Evolutionary conservation across 257 asterid species (phyloP).

Genomic region (Knoxia roxburghii): DNA sequence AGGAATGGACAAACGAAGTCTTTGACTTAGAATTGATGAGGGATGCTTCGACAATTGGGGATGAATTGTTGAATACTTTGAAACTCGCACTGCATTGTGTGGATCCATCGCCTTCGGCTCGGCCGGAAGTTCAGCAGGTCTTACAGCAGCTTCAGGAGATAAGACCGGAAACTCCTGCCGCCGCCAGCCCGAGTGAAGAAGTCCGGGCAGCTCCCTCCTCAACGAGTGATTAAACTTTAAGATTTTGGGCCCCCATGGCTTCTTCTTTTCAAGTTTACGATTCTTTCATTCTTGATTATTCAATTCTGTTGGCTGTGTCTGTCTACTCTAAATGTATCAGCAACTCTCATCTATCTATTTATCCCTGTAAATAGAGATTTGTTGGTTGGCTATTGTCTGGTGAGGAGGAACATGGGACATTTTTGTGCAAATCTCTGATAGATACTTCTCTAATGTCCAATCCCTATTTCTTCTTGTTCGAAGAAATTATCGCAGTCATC

Average conservation of each 20-base stretch:
- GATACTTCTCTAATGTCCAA: constrained; percentile 39
- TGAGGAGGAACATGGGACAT: neutral
- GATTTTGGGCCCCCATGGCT: neutral
- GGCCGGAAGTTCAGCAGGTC: constrained; percentile 75
- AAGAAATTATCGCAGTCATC: neutral
- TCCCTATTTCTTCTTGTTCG: constrained; percentile 9
- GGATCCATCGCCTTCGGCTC: constrained; percentile 70
- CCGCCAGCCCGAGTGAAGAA: constrained; percentile 56
- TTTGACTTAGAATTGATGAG: constrained; percentile 89
- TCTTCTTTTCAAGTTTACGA: constrained; percentile 14
- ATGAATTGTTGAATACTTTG: constrained; percentile 71
- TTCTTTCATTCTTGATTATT: constrained; percentile 67
- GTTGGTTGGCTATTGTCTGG: neutral
- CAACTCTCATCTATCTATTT: neutral
- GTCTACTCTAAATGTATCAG: neutral
- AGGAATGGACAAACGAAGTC: constrained; percentile 97
- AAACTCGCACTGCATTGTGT: constrained; percentile 91
- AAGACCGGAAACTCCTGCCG: constrained; percentile 47
- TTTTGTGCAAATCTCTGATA: neutral
- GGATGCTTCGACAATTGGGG: constrained; percentile 83
- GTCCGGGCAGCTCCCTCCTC: constrained; percentile 32
- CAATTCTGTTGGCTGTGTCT: neutral
- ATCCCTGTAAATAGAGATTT: constrained; percentile 14
- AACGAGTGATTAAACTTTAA: constrained; percentile 32
- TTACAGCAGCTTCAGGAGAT: constrained; percentile 85